Evolutionary conservation across 2,329 filamentous ascomycete species (phyloP), one percentile per base, ranked within the genome.

Genomic region (Fusarium buharicum): DNA sequence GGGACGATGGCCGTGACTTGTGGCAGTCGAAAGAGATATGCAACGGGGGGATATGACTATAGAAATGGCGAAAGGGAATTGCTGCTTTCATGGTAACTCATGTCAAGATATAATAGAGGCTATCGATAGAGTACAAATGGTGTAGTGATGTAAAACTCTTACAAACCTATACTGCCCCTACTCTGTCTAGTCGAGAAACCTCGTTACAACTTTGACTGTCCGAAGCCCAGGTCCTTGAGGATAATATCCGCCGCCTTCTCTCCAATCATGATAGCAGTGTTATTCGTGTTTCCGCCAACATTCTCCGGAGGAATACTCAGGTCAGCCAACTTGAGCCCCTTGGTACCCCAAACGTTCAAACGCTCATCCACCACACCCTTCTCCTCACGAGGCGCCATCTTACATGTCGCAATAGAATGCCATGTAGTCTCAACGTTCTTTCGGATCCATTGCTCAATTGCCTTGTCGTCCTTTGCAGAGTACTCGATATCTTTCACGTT

Each of bases 221-320:
- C 37, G 4, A 58, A 36, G 4, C 73, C 72, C 3, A 79, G 58
- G 48, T 79, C 77, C 51, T 68, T 70, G 6, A 77, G 73, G 16
- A 79, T 72, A 36, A 80, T 78, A 53, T 77, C 76, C 0, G 77
- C 77, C 3, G 74, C 78, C 69, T 77, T 79, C 72, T 85, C 82
- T 2, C 82, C 82, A 28, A 84, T 70, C 14, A 78, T 55, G 14
- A 84, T 68, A 0, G 82, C 82, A 1, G 79, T 81, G 34, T 79
- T 81, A 40, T 79, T 78, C 2, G 82, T 84, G 54, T 85, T 84
- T 1, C 75, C 77, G 2, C 72, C 79, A 1, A 84, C 75, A 12
- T 81, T 81, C 20, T 57, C 46, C 0, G 77, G 76, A 5, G 68
- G 62, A 1, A 79, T 67, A 54, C 76, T 76, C 55, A 79, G 38